Evolutionary conservation across 768 basidiomycete species (phyloP).

Genomic region (Naganishia vaughanmartiniae): DNA sequence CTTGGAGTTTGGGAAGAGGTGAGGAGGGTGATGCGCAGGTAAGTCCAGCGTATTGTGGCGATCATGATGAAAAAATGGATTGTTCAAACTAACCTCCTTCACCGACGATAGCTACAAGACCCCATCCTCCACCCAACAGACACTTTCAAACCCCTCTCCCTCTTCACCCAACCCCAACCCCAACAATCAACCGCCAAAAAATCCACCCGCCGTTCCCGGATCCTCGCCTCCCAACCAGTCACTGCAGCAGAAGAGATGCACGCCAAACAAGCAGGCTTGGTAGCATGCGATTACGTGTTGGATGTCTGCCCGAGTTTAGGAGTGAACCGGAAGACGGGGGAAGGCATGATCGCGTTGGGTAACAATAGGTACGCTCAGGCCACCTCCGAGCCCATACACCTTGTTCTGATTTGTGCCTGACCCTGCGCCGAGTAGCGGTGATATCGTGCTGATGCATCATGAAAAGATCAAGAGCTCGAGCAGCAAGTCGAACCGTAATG

Average conservation of each 20-base stretch:
- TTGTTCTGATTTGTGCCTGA: neutral
- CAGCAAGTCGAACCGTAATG: neutral
- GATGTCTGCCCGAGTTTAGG: conserved; percentile 47
- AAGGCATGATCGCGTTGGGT: conserved; percentile 44
- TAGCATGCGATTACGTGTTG: conserved; percentile 46
- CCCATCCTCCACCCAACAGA: conserved; percentile 37
- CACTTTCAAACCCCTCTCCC: conserved; percentile 39
- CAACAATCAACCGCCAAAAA: neutral
- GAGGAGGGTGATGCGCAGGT: conserved; percentile 45
- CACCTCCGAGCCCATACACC: neutral
- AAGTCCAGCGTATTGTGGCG: conserved; percentile 1
- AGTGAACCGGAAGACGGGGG: conserved; percentile 38
- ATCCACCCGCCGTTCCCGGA: conserved; percentile 33
- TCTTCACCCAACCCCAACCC: conserved; percentile 17
- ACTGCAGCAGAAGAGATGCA: conserved; percentile 42
- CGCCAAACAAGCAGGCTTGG: conserved; percentile 26
- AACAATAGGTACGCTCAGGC: conserved; percentile 43
- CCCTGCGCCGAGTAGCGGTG: conserved; percentile 36
- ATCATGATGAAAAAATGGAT: too few relatives aligned
- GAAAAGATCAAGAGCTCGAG: conserved; percentile 5
- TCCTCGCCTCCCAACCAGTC: conserved; percentile 12
- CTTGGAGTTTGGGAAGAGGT: conserved; percentile 61
- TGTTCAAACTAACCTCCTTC: neutral
- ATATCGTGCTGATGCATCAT: conserved; percentile 48
- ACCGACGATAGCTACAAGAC: conserved; percentile 36